Base-by-base conservation (phyloP, 2,329 filamentous ascomycete species). In the Penicillium aurantiogriseum region DNA sequence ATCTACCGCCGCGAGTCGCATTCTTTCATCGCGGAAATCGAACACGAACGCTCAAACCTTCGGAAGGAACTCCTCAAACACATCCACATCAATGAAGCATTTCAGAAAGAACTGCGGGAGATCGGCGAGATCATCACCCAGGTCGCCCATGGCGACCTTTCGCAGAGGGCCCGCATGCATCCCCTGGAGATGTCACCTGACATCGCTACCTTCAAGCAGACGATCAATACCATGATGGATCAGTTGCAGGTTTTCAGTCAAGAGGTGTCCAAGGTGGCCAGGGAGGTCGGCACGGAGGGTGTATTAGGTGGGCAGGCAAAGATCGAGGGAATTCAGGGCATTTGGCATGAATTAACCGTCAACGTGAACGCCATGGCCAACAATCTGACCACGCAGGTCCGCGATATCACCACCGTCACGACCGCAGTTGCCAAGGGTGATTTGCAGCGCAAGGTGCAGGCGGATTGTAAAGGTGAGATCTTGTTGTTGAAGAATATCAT, bases 401-500 rank as follows among this genome's bases (percentile, higher is more conserved):
- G 92, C 74, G 93, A 97, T 73, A 97, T 97, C 74, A 94, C 93
- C 67, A 85, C 80, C 58, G 86, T 88, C 61, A 85, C 86, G 59
- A 87, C 85, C n/a, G 84, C 85, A 25, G 85, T 88, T 55, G 85
- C 85, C 57, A 84, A 85, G 74, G 92, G 92, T 75, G 92, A 97
- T 74, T 81, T 97, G 67, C 96, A 92, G 49, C 92, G 96, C 74
- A 96, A 96, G 74, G 92, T 97, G 33, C 91, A 95, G 73, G 92
- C 91, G 55, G 90, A 90, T 68, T 92, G 89, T 75, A 88, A 87
- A 79, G 94, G 89, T 74, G 93, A 92, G 81, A 97, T 91, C 69
- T 88, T 86, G 74, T 89, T 89, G 80, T 89, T 97, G 70, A 97
- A 97, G 77, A 91, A 91, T 60, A 97, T 92, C 44, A 97, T 97